A percentile compares a stretch with the other conserved stretches of the same genome.
Evolutionary conservation across 164 flowering plant genomes (phyloP).

Genomic region (Cinnamomum micranthum): DNA sequence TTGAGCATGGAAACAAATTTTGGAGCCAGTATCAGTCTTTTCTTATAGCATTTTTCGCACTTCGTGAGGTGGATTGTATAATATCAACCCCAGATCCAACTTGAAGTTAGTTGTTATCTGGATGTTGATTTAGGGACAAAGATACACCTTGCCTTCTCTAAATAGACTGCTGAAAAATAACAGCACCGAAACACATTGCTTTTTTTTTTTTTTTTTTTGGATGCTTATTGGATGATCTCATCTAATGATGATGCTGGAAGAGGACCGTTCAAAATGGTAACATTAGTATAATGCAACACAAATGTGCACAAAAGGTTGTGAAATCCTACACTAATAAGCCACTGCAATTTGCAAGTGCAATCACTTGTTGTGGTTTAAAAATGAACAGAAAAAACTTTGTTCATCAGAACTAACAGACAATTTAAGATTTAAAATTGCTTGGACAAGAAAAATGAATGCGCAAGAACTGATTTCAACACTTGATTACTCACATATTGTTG

Average conservation of each 20-base stretch:
- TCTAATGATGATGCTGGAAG: not conserved
- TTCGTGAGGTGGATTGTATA: not conserved
- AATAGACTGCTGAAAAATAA: not conserved
- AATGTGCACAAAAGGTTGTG: not conserved
- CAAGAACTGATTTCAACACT: not conserved
- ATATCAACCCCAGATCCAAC: too few relatives aligned
- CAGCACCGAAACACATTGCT: not conserved
- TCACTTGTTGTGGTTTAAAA: too few relatives aligned
- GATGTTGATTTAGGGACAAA: not conserved
- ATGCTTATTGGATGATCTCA: not conserved
- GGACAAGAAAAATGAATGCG: not conserved
- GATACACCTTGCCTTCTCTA: not conserved
- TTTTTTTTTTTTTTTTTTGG: too few relatives aligned
- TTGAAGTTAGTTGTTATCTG: not conserved
- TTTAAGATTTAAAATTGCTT: not conserved
- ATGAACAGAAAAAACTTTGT: too few relatives aligned
- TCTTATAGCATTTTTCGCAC: not conserved
- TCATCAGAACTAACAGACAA: not conserved
- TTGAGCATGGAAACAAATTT: not conserved
- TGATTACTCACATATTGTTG: conserved; percentile 80
- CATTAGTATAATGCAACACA: not conserved
- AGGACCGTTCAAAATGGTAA: not conserved
- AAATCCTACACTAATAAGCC: too few relatives aligned
- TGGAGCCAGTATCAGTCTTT: not conserved
- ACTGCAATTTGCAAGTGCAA: too few relatives aligned